Base-by-base conservation (phyloP, 768 basidiomycete genomes). In the Termitomyces sp. region DNA sequence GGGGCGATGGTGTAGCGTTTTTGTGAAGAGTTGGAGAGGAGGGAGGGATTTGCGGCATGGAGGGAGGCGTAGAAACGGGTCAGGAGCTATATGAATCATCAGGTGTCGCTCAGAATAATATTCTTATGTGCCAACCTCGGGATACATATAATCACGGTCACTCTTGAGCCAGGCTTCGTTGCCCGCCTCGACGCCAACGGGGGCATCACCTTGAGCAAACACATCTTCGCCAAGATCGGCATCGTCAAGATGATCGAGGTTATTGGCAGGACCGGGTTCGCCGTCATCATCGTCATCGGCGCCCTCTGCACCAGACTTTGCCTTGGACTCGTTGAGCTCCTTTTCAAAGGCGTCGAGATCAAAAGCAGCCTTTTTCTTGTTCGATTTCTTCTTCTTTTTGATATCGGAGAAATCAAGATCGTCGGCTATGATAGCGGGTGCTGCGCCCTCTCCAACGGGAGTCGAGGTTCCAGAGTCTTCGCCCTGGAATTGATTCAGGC, bases 1-100 rank as follows among this genome's bases (percentile, higher is more conserved):
- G 97, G 97, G 1, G 94, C 94, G 67, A 99, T 96, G 20, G 94
- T 98, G 80, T 98, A 97, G 24, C 95, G 90, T 80, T 95, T 98
- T 73, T 90, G 91, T 42, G 89, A 81, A 11, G 92, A 90, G 54
- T 84, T 86, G 52, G 80, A 86, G 67, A 90, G 90, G 56, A 94
- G 88, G 58, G 94, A 85, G 16, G 97, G 97, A 73, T 99, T 98
- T 52, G 95, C 92, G 22, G 91, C 89, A 69, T 97, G 97, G 7
- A 98, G 85, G 40, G 91, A 88, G 56, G 81, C 80, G 78, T 95
- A 98, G 79, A 98, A 97, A 44, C 97, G 92, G 20, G 86, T 88
- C 60, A 99, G 86, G 45, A 99, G 92, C 94, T 96, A 67, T n/a
- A 55, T 24, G 5, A 38, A 44, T 8, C 2, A 22, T 48, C 8